A percentile compares a stretch with the other conserved stretches of the same genome.
Evolutionary conservation across 345 rosid species (phyloP).

Genomic region (Brassica napus): DNA sequence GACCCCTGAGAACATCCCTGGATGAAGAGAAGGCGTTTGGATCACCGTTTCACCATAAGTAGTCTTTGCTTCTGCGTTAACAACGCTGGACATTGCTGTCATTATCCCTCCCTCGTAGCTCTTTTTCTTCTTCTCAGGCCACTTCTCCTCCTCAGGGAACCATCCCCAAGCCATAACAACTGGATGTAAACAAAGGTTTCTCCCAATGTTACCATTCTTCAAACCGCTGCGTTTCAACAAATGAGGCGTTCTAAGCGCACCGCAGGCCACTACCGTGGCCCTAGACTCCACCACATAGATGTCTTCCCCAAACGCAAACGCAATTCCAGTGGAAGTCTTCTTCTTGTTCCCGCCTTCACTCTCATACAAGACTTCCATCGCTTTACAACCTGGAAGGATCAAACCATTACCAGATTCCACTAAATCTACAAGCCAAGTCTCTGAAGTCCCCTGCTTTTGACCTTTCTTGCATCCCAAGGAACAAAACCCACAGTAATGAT

Average conservation of each 20-base stretch:
- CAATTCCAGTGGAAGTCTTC: conserved; percentile 48
- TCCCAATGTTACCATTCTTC: conserved; percentile 68
- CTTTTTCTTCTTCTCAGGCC: conserved; percentile 54
- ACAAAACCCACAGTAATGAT: conserved; percentile 89
- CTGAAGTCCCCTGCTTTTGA: conserved; percentile 63
- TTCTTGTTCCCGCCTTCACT: conserved; percentile 41
- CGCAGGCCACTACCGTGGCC: conserved; percentile 70
- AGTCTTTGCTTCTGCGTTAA: conserved; percentile 33
- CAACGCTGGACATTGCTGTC: conserved; percentile 76
- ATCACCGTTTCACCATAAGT: conserved; percentile 64
- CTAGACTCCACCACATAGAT: conserved; percentile 58
- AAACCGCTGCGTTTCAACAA: conserved; percentile 62
- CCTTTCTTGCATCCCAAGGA: conserved; percentile 87
- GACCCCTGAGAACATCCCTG: conserved; percentile 72
- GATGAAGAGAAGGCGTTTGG: conserved; percentile 81
- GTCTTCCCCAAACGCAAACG: conserved; percentile 58
- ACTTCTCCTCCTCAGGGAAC: conserved; percentile 54
- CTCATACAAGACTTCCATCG: conserved; percentile 50
- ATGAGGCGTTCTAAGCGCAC: conserved; percentile 68
- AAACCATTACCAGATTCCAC: conserved; percentile 71
- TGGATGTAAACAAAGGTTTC: conserved; percentile 71
- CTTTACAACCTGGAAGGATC: conserved; percentile 72
- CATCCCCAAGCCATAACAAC: conserved; percentile 92
- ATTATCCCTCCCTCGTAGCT: conserved; percentile 85
- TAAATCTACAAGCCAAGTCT: conserved; percentile 85